Evolutionary conservation across 2,329 filamentous ascomycete genomes (phyloP).

Genomic region (Helotiales sp.): DNA sequence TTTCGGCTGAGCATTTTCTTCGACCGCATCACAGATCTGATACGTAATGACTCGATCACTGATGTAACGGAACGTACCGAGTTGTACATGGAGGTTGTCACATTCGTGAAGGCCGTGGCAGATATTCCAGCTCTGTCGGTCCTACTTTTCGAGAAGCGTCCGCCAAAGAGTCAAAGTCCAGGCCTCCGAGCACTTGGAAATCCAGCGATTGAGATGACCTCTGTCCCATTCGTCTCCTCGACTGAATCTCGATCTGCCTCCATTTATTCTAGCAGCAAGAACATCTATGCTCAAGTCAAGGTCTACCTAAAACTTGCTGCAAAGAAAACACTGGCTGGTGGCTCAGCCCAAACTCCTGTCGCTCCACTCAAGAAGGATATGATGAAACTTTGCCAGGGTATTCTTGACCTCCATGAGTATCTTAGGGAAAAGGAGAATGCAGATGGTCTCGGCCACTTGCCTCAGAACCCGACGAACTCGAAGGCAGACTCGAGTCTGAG

Average conservation of each 20-base stretch:
- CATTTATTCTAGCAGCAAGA: neutral
- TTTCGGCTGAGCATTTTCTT: conserved; percentile 20
- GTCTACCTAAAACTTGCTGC: conserved; percentile 3
- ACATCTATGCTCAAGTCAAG: conserved; percentile 6
- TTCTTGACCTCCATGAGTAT: conserved; percentile 5
- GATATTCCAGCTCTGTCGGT: conserved; percentile 11
- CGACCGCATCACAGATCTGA: conserved; percentile 18
- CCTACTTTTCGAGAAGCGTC: conserved; percentile 17
- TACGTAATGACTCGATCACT: conserved; percentile 25
- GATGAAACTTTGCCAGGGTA: neutral
- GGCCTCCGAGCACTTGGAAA: conserved; percentile 4
- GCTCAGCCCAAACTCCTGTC: neutral
- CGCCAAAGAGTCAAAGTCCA: conserved; percentile 12
- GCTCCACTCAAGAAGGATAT: neutral
- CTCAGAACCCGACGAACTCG: neutral
- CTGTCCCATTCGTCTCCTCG: neutral
- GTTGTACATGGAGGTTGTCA: conserved; percentile 16
- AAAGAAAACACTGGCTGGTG: neutral
- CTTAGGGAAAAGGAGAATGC: neutral
- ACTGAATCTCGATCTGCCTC: conserved; percentile 2
- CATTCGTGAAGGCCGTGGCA: conserved; percentile 12
- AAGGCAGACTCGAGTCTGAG: neutral
- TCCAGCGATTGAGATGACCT: neutral
- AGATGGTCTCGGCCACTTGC: neutral
- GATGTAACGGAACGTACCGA: conserved; percentile 17